A percentile compares a stretch with the other conserved stretches of the same genome.
Evolutionary conservation across 2,329 filamentous ascomycete genomes (phyloP).

Genomic region (Calonectria hongkongensis): DNA sequence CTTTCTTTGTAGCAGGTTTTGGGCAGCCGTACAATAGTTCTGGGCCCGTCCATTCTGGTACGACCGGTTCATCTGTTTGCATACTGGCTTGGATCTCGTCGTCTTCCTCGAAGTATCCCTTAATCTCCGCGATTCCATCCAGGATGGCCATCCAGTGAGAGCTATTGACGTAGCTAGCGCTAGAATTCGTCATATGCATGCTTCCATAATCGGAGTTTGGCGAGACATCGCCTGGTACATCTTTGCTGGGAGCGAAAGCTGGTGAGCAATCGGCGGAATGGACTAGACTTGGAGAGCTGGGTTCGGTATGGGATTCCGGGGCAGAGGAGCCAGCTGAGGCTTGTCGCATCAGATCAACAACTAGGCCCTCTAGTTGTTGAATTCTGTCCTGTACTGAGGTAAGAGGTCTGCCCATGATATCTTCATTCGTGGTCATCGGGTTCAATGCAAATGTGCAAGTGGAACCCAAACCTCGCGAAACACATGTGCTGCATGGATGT

Average conservation of each 20-base stretch:
- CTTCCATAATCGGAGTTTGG: conserved; percentile 56
- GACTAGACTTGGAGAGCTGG: neutral
- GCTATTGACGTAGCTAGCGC: conserved; percentile 58
- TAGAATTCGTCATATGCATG: conserved; percentile 53
- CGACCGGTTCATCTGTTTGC: neutral
- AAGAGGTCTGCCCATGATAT: neutral
- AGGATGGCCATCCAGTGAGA: conserved; percentile 65
- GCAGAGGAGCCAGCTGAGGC: conserved; percentile 21
- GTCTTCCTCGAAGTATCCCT: conserved; percentile 59
- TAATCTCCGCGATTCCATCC: conserved; percentile 63
- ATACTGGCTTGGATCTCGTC: conserved; percentile 41
- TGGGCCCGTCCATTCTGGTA: conserved; percentile 36
- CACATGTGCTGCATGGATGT: conserved; percentile 31
- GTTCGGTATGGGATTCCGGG: neutral
- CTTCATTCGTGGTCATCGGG: no score
- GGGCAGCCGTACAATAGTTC: conserved; percentile 57
- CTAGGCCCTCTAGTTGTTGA: conserved; percentile 55
- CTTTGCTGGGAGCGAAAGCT: no score
- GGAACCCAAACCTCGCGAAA: neutral
- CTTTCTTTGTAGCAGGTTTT: conserved; percentile 49
- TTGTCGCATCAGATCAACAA: conserved; percentile 52
- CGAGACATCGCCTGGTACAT: neutral
- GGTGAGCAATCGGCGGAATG: neutral
- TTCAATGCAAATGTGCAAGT: conserved; percentile 28
- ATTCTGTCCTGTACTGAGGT: conserved; percentile 19